These are phyloP conservation scores for Lachnellula suecica DNA, from an alignment of 2,329 filamentous ascomycete genomes.

Conservation along the genomic window DNA sequence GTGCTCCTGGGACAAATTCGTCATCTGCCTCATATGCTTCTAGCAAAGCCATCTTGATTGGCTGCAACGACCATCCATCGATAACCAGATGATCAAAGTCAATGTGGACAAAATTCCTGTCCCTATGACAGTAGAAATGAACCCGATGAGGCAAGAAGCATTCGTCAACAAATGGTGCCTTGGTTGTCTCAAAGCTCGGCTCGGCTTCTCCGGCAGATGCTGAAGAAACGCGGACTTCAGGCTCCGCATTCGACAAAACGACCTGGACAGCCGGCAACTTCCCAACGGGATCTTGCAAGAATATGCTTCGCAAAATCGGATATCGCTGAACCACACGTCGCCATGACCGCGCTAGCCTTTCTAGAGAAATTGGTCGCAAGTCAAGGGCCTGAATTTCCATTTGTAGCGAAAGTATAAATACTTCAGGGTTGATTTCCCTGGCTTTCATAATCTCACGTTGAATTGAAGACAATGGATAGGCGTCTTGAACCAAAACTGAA, in stretches of 20 bases:
- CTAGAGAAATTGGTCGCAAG: not conserved
- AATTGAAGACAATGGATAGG: not conserved
- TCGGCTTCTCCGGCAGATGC: not conserved
- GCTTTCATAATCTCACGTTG: not conserved
- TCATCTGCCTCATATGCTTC: not conserved
- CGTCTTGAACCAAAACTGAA: not conserved
- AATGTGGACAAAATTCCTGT: not conserved
- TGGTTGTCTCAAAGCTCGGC: not conserved
- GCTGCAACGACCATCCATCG: not conserved
- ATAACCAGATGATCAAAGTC: not conserved
- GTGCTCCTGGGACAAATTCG: not conserved
- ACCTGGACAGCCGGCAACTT: not conserved
- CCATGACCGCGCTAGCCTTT: not conserved
- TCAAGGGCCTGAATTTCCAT: not conserved
- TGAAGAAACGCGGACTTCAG: not conserved
- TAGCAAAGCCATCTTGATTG: not conserved
- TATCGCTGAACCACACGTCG: not conserved
- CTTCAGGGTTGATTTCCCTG: not conserved
- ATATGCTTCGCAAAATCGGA: not conserved
- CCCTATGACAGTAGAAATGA: not conserved
- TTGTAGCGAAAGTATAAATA: not conserved
- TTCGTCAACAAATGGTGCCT: not conserved
- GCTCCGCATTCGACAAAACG: not conserved
- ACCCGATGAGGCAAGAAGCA: not conserved
- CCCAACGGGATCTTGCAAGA: not conserved